phyloP scores from a whole-genome alignment of 2,329 filamentous ascomycete genomes.

The Penicillium sp. region DNA sequence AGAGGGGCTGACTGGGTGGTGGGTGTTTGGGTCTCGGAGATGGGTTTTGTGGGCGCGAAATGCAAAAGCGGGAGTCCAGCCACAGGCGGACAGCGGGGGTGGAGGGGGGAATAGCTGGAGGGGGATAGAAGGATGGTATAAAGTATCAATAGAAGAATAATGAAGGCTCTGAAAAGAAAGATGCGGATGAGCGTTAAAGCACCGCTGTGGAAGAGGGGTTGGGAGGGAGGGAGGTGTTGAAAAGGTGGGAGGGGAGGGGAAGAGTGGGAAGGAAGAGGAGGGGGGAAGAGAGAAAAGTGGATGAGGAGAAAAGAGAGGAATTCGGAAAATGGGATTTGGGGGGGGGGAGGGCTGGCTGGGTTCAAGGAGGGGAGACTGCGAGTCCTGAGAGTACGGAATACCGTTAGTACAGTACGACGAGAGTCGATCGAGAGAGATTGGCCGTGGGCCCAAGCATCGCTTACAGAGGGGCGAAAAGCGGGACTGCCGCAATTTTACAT shows the following conservation, averaged over 20 bases:
- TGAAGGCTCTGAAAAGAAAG: conserved; percentile 30
- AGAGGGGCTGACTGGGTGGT: conserved; percentile 13
- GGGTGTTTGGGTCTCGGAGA: not conserved
- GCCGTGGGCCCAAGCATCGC: conserved; percentile 31
- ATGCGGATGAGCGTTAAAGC: conserved; percentile 26
- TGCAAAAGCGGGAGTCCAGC: conserved; percentile 42
- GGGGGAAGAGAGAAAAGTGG: conserved; percentile 19
- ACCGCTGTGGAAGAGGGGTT: conserved; percentile 25
- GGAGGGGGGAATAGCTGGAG: conserved; percentile 11
- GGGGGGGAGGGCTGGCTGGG: conserved; percentile 14
- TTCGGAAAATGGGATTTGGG: conserved; percentile 19
- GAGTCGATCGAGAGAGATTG: conserved; percentile 22
- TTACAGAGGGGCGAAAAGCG: conserved; percentile 31
- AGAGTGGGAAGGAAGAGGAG: conserved; percentile 24
- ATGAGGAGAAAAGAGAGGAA: conserved; percentile 32
- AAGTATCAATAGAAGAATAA: conserved; percentile 11
- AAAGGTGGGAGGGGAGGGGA: conserved; percentile 26
- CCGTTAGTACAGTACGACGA: not conserved
- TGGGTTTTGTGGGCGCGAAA: not conserved
- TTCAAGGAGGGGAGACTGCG: not conserved
- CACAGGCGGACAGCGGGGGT: conserved; percentile 41
- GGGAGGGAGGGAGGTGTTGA: conserved; percentile 23
- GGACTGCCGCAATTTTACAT: conserved; percentile 14
- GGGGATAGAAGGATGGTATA: conserved; percentile 3
- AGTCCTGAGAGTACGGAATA: not conserved